Base-by-base conservation (phyloP, 2,329 filamentous ascomycete species). In the Fusarium clavum region DNA sequence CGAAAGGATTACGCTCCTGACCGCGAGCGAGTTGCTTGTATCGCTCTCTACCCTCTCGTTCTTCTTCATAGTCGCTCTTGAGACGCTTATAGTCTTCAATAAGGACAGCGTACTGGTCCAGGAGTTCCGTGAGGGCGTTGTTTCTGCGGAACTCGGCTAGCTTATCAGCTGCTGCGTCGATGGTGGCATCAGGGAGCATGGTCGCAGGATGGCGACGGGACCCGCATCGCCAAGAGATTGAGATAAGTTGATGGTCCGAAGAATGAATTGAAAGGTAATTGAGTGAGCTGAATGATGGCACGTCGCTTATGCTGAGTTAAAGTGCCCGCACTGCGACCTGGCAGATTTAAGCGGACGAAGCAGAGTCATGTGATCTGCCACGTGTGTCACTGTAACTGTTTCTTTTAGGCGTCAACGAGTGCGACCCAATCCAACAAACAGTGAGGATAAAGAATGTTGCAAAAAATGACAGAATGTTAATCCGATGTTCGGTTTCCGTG, bases 41-140 rank as follows among this genome's bases (percentile, higher is more conserved):
- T 44, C 83, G 83, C 63, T 88, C 86, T 6, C 85, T 79, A 0
- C 81, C 78, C 51, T 86, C 85, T 43, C 85, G 83, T 65, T 86
- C 85, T 66, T 88, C 85, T 67, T 89, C 87, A 57, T 85, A 87
- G 64, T 88, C 85, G 65, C 83, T 86, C 73, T 86, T 88, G 30
- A 90, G 79, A 1, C 81, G 80, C 61, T 81, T 85, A 77, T 90
- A 89, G 61, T 84, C 82, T 9, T 83, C 80, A n/a, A 90, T 77
- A 9, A 90, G 79, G 34, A 61, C 32, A 2, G 34, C 13, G 22
- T 83, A 82, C 4, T 72, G 69, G 20, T 78, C 74, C 4, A 80
- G 67, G n/a, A 80, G 77, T 3, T 75, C 71, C 11, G 72, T 52
- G 5, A 81, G 70, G 8, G 68, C 59, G 45, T 73, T 74, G 8